Percentiles rank a stretch among this genome's conserved stretches.
phyloP scores from a whole-genome alignment of 108 stramenopile species.

The Stephanodiscus triporus region DNA sequence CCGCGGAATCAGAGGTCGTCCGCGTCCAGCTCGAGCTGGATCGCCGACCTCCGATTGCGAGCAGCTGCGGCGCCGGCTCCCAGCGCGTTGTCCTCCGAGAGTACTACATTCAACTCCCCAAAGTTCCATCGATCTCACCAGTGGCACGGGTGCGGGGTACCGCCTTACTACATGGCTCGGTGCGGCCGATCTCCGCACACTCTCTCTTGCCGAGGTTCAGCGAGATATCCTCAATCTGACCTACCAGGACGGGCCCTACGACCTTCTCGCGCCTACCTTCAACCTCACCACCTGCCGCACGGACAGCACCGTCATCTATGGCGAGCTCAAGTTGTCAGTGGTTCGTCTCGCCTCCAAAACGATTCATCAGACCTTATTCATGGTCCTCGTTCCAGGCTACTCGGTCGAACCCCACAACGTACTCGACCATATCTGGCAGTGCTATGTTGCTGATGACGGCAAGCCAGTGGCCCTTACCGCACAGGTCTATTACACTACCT shows the following conservation, averaged over 20 bases:
- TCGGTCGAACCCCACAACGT: no score
- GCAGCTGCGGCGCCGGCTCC: not conserved
- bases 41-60: not conserved
- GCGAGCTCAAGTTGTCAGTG: not conserved
- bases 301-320: not conserved
- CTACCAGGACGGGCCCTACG: not conserved
- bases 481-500: not conserved
- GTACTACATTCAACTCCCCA: conserved; percentile 1
- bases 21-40: not conserved
- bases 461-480: not conserved
- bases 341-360: not conserved
- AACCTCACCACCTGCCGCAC: not conserved
- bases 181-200: conserved; percentile 5
- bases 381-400: not conserved
- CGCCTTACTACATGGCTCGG: conserved; percentile 10
- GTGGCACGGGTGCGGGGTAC: not conserved
- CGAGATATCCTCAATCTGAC: not conserved
- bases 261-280: conserved; percentile 1
- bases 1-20: not conserved
- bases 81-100: not conserved
- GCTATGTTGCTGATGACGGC: not conserved
- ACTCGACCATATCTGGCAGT: conserved; percentile 2
- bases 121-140: not conserved
- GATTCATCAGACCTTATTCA: not conserved
- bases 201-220: not conserved